phyloP scores from a whole-genome alignment of 257 asterid genomes.

The Solanum habrochaites region DNA sequence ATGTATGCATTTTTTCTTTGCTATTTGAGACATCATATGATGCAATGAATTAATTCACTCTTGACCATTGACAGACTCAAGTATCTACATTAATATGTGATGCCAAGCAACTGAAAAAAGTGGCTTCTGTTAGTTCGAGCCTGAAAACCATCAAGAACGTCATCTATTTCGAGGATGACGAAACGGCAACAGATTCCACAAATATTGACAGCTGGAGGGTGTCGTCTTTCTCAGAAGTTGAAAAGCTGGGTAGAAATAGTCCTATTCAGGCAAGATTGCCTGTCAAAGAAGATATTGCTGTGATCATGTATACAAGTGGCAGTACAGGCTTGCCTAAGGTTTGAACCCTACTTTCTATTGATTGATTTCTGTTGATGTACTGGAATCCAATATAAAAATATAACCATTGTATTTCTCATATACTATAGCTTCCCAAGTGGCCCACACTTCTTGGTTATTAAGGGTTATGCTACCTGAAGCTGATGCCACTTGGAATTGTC shows the following conservation, averaged over 20 bases:
- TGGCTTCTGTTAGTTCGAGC: conserved; percentile 51
- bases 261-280: conserved; percentile 53
- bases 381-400: neutral
- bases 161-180: conserved; percentile 60
- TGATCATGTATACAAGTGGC: conserved; percentile 96
- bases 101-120: conserved; percentile 61
- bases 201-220: conserved; percentile 38
- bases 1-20: neutral
- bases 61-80: conserved; percentile 55
- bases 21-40: neutral
- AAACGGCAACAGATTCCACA: conserved; percentile 25
- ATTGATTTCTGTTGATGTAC: neutral
- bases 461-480: neutral
- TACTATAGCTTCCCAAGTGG: neutral
- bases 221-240: conserved; percentile 61
- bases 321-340: conserved; percentile 96
- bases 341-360: neutral
- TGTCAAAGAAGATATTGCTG: conserved; percentile 69
- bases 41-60: neutral
- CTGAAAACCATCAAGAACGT: conserved; percentile 45
- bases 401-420: neutral
- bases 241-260: conserved; percentile 53
- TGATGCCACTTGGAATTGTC: neutral
- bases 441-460: neutral
- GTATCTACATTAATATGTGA: conserved; percentile 81